Evolutionary conservation across 768 basidiomycete genomes (phyloP).

Genomic region (Cubamyces sp.): DNA sequence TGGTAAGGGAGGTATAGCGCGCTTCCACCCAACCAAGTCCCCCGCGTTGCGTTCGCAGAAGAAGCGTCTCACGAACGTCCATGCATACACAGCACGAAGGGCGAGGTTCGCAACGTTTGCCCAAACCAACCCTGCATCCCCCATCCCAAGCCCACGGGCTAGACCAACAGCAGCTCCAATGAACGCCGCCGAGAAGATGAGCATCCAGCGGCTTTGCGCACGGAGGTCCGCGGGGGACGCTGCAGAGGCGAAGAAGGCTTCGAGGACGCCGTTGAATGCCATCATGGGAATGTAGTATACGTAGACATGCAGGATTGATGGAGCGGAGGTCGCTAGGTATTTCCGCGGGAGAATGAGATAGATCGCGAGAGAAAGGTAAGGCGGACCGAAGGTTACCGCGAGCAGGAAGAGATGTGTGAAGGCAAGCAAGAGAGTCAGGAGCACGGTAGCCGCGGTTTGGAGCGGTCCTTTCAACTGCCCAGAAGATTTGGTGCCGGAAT

Average conservation of each 20-base stretch:
- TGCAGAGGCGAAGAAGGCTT: constrained; percentile 86
- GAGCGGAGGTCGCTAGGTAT: constrained; percentile 79
- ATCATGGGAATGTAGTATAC: constrained; percentile 89
- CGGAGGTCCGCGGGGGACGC: constrained; percentile 70
- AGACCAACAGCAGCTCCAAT: constrained; percentile 53
- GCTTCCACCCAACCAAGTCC: constrained; percentile 26
- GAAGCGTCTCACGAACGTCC: constrained; percentile 51
- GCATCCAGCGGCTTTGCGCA: constrained; percentile 82
- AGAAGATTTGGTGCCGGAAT: background rate
- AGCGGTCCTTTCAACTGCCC: constrained; percentile 22
- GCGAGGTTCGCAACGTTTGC: constrained; percentile 74
- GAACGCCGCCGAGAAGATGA: constrained; percentile 73
- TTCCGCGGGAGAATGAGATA: constrained; percentile 70
- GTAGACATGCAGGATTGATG: constrained; percentile 77
- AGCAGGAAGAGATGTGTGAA: constrained; percentile 74
- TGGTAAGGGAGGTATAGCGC: constrained; percentile 30
- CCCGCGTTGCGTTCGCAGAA: constrained; percentile 40
- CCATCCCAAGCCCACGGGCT: constrained; percentile 49
- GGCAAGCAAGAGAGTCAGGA: constrained; percentile 56
- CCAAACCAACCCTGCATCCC: constrained; percentile 74
- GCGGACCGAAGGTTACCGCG: constrained; percentile 72
- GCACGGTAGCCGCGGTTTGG: constrained; percentile 48
- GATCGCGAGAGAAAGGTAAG: constrained; percentile 72
- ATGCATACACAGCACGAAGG: constrained; percentile 64
- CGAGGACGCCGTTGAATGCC: constrained; percentile 87